Base-by-base conservation (phyloP, 495 filamentous ascomycete species). In the Penicillium tannophilum region DNA sequence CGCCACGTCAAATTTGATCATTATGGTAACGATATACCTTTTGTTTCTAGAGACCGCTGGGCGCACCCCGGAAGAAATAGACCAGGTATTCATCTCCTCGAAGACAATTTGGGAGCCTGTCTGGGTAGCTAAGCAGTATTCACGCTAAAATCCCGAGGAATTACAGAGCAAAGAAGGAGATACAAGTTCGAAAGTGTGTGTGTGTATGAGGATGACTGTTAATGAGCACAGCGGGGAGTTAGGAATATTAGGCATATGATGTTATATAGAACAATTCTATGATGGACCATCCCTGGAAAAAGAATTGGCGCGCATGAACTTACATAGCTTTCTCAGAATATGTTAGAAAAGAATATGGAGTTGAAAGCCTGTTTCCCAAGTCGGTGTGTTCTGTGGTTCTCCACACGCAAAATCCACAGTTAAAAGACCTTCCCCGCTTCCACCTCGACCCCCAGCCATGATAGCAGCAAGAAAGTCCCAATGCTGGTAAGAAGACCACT, bases 31-130 rank as follows among this genome's bases (percentile, higher is more conserved):
- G 69, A 17, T 63, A 11, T 60, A 60, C 52, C 23, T 36, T 51
- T 75, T 82, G 54, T 82, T 84, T 30, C 84, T 82, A 1, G 83
- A 86, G 61, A 79, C 79, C 36, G 77, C 79, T 53, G 79, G 78
- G 9, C 74, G 79, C 11, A 77, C 72, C 1, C 59, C 84, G 24
- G 83, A 85, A 54, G 77, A 81, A 49, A 79, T 86, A 26, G 82
- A 86, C 55, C 78, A 80, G 66, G 83, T 85, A 69, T 78, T 65
- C 11, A 49, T 63, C 26, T 44, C 53, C 19, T 63, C 62, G 5
- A 45, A 36, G 4, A 56, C 23, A 0, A 63, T 63, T 31, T 63
- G 56, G 56, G 61, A 63, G 14, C 28, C 48, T 6, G 61, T 63
- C n/a, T 41, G 33, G 31, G 60, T 57, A 12, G 60, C 60, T 26